Conservation (phyloP, 2,329 filamentous ascomycete genomes). For the Fusarium nurragi region DNA sequence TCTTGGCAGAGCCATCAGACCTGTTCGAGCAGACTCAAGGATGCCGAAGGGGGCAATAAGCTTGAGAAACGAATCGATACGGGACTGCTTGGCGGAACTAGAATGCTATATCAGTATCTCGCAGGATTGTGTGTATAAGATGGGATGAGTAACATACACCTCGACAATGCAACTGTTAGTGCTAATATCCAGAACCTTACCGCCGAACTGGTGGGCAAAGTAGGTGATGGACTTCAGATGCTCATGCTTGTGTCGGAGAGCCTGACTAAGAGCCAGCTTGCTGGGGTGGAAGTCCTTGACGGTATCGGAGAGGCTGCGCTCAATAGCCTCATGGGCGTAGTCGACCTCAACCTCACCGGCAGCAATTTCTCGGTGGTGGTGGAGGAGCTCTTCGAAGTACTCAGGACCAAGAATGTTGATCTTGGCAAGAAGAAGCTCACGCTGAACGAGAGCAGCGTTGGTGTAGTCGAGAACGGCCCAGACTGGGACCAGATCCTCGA, state of each 20-base stretch:
- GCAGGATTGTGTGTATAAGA: background rate
- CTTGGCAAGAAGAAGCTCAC: constrained; percentile 94
- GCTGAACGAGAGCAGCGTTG: constrained; percentile 88
- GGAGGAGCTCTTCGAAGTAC: constrained; percentile 96
- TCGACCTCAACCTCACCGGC: constrained; percentile 60
- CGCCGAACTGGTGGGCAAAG: constrained; percentile 95
- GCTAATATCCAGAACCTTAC: constrained; percentile 97
- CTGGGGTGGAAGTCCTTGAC: constrained; percentile 86
- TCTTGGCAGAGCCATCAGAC: constrained; percentile 94
- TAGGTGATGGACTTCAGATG: constrained; percentile 97
- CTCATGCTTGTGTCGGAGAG: constrained; percentile 95
- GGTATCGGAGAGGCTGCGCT: constrained; percentile 56
- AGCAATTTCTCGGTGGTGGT: constrained; percentile 91
- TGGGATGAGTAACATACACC: constrained; percentile 69
- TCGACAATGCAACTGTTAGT: constrained; percentile 99
- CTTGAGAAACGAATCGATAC: constrained; percentile 98
- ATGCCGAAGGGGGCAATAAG: constrained; percentile 94
- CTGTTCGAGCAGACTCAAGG: constrained; percentile 92
- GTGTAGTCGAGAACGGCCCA: constrained; percentile 99
- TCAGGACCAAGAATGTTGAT: constrained; percentile 96
- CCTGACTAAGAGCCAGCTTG: constrained; percentile 85
- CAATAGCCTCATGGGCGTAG: constrained; percentile 48
- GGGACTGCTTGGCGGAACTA: constrained; percentile 88
- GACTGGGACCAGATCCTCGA: constrained; percentile 96
- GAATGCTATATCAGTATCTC: constrained; percentile 37